Evolutionary conservation across 2,329 filamentous ascomycete genomes (phyloP).

Genomic region (Hypoxylon sp.): DNA sequence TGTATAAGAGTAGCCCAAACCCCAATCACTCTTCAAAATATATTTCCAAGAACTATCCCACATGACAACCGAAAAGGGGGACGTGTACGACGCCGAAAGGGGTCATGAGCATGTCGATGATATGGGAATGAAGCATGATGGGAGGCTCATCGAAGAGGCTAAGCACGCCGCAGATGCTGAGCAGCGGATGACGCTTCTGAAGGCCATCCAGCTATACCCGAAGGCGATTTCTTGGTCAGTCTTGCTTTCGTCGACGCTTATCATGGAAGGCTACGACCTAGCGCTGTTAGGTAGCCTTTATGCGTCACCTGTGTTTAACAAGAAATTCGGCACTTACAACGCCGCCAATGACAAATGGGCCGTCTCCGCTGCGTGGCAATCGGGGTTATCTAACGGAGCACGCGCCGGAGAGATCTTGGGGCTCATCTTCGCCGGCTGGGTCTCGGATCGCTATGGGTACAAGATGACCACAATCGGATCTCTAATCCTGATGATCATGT

Average conservation of each 20-base stretch:
- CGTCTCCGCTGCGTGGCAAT: slow-evolving; percentile 71
- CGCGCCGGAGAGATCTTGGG: slow-evolving; percentile 70
- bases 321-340: slow-evolving; percentile 62
- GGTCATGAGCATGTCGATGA: slow-evolving; percentile 23
- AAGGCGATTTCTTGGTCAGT: slow-evolving; percentile 66
- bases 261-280: slow-evolving; percentile 69
- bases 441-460: slow-evolving; percentile 67
- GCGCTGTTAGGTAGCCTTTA: slow-evolving; percentile 66
- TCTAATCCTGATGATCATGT: slow-evolving; percentile 63
- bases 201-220: slow-evolving; percentile 61
- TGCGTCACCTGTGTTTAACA: slow-evolving; percentile 62
- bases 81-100: slow-evolving; percentile 18
- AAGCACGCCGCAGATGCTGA: slow-evolving; percentile 60
- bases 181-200: slow-evolving; percentile 59
- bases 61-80: slow-evolving; percentile 26
- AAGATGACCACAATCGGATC: slow-evolving; percentile 65
- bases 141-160: slow-evolving; percentile 56
- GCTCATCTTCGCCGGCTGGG: slow-evolving; percentile 67
- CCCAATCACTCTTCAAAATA: neutral
- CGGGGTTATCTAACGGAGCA: slow-evolving; percentile 68
- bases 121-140: slow-evolving; percentile 29
- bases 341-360: slow-evolving; percentile 59
- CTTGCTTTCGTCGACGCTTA: slow-evolving; percentile 62
- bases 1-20: neutral
- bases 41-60: slow-evolving; percentile 5